A percentile compares a stretch with the other conserved stretches of the same genome.
phyloP scores from a whole-genome alignment of 2,329 filamentous ascomycete species.

The Penicillium sp. region DNA sequence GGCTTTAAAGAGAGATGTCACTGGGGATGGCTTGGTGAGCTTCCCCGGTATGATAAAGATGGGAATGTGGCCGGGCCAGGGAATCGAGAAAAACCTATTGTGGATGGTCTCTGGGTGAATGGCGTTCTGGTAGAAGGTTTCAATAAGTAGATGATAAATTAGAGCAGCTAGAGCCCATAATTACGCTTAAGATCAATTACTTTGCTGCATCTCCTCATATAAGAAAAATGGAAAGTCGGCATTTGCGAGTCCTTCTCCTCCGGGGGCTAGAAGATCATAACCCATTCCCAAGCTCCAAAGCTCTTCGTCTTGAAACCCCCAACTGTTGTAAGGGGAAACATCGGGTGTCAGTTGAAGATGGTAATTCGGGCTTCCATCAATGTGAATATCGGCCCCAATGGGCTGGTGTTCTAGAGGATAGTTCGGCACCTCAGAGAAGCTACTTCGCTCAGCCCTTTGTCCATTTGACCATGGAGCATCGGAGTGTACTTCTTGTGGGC shows the following conservation, averaged over 20 bases:
- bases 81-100: slow-evolving; percentile 6
- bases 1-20: slow-evolving; percentile 5
- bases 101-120: slow-evolving; percentile 9
- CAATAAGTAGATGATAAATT: slow-evolving; percentile 2
- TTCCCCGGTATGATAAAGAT: slow-evolving; percentile 3
- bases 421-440: not conserved
- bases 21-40: slow-evolving; percentile 9
- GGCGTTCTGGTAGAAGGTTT: slow-evolving; percentile 2
- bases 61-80: slow-evolving; percentile 3
- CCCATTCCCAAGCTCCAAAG: not conserved
- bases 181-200: not conserved
- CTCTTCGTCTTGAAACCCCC: slow-evolving; percentile 1
- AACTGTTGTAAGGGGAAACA: not conserved
- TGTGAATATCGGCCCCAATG: not conserved
- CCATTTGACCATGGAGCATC: not conserved
- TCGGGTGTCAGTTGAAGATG: not conserved
- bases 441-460: not conserved
- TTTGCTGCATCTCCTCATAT: not conserved
- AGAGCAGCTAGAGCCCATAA: not conserved
- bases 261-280: not conserved
- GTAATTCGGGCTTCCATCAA: not conserved
- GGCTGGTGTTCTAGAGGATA: not conserved
- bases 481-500: not conserved
- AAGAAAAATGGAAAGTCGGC: not conserved
- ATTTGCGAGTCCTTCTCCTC: not conserved